These are phyloP conservation scores for Priceomyces castillae DNA, from an alignment of 805 yeast genomes.

Conservation along the genomic window DNA sequence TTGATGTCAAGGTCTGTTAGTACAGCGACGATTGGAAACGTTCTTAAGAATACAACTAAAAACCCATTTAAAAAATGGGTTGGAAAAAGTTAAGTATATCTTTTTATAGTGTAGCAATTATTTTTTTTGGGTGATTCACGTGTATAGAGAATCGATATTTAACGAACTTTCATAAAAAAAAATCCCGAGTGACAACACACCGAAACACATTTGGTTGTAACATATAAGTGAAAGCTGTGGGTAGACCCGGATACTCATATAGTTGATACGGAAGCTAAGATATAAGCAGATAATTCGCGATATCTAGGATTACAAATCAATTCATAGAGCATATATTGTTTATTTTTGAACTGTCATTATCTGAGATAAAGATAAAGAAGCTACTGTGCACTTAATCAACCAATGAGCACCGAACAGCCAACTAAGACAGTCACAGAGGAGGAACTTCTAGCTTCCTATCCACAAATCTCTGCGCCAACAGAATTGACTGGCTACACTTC, in stretches of 20 bases:
- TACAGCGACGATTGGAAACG: slow-evolving; percentile 22
- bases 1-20: slow-evolving; percentile 19
- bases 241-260: not conserved
- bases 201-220: not conserved
- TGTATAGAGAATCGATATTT: not conserved
- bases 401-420: not conserved
- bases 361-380: not conserved
- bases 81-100: slow-evolving; percentile 14
- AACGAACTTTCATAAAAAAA: not conserved
- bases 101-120: not conserved
- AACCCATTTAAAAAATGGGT: slow-evolving; percentile 44
- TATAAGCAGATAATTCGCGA: not conserved
- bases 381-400: too few relatives aligned
- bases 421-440: slow-evolving; percentile 26
- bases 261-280: not conserved
- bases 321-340: not conserved
- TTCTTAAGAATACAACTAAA: slow-evolving; percentile 22
- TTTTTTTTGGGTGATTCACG: not conserved
- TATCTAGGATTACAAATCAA: not conserved
- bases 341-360: not conserved
- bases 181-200: slow-evolving; percentile 1
- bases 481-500: slow-evolving; percentile 79
- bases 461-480: slow-evolving; percentile 64
- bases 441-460: slow-evolving; percentile 57
- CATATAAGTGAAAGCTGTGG: not conserved